A percentile compares a stretch with the other conserved stretches of the same genome.
Evolutionary conservation across 2,329 filamentous ascomycete species (phyloP).

Genomic region (Neopestalotiopsis rosae): DNA sequence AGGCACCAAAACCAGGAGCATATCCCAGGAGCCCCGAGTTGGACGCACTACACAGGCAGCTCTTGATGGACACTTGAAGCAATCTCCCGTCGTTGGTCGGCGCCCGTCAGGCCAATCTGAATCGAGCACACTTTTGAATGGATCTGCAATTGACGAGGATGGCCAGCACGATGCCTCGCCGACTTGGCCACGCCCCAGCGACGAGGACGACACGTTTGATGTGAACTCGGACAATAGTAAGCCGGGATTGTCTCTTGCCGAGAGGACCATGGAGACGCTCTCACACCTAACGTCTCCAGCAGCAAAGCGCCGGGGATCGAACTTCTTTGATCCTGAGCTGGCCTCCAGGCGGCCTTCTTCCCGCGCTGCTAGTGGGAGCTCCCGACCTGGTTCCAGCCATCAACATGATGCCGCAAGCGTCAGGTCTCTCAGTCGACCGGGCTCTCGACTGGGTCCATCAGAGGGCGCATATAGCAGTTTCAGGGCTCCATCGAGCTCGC

Average conservation of each 20-base stretch:
- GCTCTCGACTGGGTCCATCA: conserved; percentile 57
- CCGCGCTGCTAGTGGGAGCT: conserved; percentile 49
- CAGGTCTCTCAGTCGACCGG: conserved; percentile 57
- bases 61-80: conserved; percentile 29
- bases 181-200: conserved; percentile 25
- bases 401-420: conserved; percentile 64
- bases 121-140: conserved; percentile 22
- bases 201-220: conserved; percentile 32
- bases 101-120: conserved; percentile 31
- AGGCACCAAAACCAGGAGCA: conserved; percentile 27
- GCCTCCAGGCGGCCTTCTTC: conserved; percentile 60
- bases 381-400: conserved; percentile 63
- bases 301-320: conserved; percentile 68
- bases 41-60: conserved; percentile 16
- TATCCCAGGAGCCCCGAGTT: conserved; percentile 26
- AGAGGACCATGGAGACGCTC: conserved; percentile 86
- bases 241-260: conserved; percentile 69
- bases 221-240: conserved; percentile 24
- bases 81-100: conserved; percentile 25
- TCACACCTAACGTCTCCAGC: conserved; percentile 80
- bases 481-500: conserved; percentile 49
- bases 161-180: conserved; percentile 28
- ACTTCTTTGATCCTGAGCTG: conserved; percentile 73
- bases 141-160: conserved; percentile 21
- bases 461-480: conserved; percentile 46